Evolutionary conservation across 176 grass and related monocot genomes (phyloP).

Genomic region (Avena eriantha): DNA sequence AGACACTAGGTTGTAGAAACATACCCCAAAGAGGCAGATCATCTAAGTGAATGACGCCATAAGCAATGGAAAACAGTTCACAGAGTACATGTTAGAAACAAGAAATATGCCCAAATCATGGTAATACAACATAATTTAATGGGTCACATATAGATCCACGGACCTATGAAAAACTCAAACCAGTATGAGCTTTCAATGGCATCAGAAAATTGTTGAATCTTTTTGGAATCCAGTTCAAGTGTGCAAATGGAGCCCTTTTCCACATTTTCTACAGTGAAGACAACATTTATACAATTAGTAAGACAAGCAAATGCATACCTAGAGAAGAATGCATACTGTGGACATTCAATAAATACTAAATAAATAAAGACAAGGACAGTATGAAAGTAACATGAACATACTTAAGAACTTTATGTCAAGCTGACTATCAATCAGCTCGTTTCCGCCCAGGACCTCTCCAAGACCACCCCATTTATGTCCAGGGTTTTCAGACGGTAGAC

Average conservation of each 20-base stretch:
- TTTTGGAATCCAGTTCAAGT: slow-evolving; percentile 75
- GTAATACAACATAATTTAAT: slow-evolving; percentile 22
- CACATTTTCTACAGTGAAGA: slow-evolving; percentile 62
- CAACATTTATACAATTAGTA: slow-evolving; percentile 38
- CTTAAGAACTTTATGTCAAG: slow-evolving; percentile 90
- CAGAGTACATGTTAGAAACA: slow-evolving; percentile 48
- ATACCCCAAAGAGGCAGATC: slow-evolving; percentile 98
- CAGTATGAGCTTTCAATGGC: slow-evolving; percentile 91
- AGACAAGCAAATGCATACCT: neutral
- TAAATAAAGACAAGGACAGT: slow-evolving; percentile 39
- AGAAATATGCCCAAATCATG: slow-evolving; percentile 19
- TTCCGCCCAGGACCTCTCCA: slow-evolving; percentile 96
- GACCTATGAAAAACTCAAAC: slow-evolving; percentile 99
- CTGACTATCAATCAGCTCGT: slow-evolving; percentile 96
- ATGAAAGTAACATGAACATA: slow-evolving; percentile 50
- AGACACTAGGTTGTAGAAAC: slow-evolving; percentile 43
- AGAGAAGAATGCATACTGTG: neutral
- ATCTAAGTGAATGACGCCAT: slow-evolving; percentile 56
- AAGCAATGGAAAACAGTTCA: slow-evolving; percentile 37
- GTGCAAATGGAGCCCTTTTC: slow-evolving; percentile 75
- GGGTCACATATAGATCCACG: slow-evolving; percentile 39
- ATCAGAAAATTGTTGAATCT: slow-evolving; percentile 85
- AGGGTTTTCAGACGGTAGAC: slow-evolving; percentile 73
- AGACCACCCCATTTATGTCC: slow-evolving; percentile 95
- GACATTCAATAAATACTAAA: slow-evolving; percentile 1